Conservation (phyloP, 257 asterid genomes). For the Asclepias syriaca region DNA sequence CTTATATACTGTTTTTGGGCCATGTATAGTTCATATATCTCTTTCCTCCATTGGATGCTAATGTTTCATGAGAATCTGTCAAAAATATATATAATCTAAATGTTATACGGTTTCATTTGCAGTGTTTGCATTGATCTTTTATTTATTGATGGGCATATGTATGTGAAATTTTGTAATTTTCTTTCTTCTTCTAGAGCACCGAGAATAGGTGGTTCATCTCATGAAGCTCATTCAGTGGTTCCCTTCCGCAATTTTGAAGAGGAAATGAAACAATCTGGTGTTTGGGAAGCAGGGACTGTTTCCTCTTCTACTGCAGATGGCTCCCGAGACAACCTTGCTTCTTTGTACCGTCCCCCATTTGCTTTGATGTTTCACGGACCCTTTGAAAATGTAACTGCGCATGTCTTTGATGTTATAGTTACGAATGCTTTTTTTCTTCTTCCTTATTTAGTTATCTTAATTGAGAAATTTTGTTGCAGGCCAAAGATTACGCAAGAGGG, state of each 20-base stretch:
- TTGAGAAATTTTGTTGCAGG: slow-evolving; percentile 39
- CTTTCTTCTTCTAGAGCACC: background rate
- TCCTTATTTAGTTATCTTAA: background rate
- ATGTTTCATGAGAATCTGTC: too few species aligned
- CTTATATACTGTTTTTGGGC: too few species aligned
- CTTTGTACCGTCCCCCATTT: slow-evolving; percentile 94
- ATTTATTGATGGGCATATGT: too few species aligned
- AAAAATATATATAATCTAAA: too few species aligned
- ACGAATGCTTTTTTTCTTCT: background rate
- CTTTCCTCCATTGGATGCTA: too few species aligned
- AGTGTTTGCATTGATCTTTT: too few species aligned
- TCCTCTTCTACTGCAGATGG: too few species aligned
- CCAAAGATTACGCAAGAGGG: slow-evolving; percentile 70
- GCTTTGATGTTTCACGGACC: slow-evolving; percentile 83
- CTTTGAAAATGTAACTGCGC: slow-evolving; percentile 59
- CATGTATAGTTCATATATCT: too few species aligned
- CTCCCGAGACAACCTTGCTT: slow-evolving; percentile 72
- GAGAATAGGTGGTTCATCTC: slow-evolving; percentile 52
- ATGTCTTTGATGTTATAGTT: background rate
- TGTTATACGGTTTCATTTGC: too few species aligned
- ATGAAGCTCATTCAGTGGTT: slow-evolving; percentile 63
- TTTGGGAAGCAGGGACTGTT: too few species aligned
- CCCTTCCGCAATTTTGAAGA: slow-evolving; percentile 44
- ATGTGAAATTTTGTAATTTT: too few species aligned
- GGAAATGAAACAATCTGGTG: too few species aligned